phyloP scores from a whole-genome alignment of 192 early-diverging fungal genomes.

The Pilobolus umbonatus region DNA sequence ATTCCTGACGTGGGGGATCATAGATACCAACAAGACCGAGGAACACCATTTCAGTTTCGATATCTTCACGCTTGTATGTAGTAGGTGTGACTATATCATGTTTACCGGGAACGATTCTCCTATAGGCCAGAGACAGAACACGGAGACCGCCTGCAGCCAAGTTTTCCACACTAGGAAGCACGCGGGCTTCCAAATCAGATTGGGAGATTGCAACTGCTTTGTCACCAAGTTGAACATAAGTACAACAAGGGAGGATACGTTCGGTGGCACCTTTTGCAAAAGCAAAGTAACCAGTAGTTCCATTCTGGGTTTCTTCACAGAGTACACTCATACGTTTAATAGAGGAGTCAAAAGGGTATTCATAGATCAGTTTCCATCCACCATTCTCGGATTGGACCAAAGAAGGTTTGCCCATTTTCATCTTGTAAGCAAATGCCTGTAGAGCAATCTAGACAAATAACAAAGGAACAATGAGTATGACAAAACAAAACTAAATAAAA shows the following conservation, averaged over 20 bases:
- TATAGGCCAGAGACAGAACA: conserved; percentile 74
- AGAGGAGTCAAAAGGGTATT: conserved; percentile 70
- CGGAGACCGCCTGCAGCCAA: conserved; percentile 75
- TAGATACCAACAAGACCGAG: conserved; percentile 89
- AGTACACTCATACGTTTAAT: conserved; percentile 94
- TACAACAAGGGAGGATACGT: conserved; percentile 73
- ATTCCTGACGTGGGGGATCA: conserved; percentile 82
- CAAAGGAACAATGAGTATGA: too few relatives aligned
- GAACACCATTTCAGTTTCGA: conserved; percentile 72
- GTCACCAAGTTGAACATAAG: conserved; percentile 39
- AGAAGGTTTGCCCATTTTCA: conserved; percentile 64
- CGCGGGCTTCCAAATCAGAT: conserved; percentile 31
- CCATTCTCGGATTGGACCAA: conserved; percentile 40
- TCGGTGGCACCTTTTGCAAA: conserved; percentile 92
- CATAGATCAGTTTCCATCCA: conserved; percentile 48
- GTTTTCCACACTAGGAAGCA: conserved; percentile 59
- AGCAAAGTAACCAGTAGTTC: conserved; percentile 40
- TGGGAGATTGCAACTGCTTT: conserved; percentile 8
- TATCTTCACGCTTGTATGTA: conserved; percentile 46
- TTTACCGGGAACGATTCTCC: conserved; percentile 30
- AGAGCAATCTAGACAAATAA: too few relatives aligned
- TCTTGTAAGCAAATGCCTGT: conserved; percentile 78
- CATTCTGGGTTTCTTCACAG: conserved; percentile 36
- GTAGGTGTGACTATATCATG: conserved; percentile 22
- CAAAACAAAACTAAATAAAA: too few relatives aligned